phyloP scores from a whole-genome alignment of 2,329 filamentous ascomycete species.

The Ceratocystis lukuohia region DNA sequence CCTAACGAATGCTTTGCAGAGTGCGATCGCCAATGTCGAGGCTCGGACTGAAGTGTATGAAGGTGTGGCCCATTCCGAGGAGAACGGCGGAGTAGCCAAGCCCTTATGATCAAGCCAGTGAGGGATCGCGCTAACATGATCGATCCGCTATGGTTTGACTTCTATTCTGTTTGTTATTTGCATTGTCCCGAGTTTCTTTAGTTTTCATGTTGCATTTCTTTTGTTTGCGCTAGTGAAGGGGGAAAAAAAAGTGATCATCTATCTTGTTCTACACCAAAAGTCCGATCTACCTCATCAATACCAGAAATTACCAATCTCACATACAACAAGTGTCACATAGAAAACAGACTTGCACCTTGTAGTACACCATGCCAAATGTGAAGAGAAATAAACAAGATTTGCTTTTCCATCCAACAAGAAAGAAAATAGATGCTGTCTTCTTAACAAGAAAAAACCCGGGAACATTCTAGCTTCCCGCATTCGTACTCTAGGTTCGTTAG shows the following conservation, averaged over 20 bases:
- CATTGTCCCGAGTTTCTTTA: neutral
- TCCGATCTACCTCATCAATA: too few relatives aligned
- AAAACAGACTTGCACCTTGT: too few relatives aligned
- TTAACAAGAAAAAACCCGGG: neutral
- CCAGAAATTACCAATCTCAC: too few relatives aligned
- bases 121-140: neutral
- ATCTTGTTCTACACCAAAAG: too few relatives aligned
- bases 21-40: conserved; percentile 68
- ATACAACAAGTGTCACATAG: too few relatives aligned
- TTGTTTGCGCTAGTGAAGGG: too few relatives aligned
- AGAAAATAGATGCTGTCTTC: neutral
- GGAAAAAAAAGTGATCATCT: too few relatives aligned
- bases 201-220: too few relatives aligned
- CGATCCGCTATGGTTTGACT: neutral
- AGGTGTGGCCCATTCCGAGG: neutral
- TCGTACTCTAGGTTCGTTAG: neutral
- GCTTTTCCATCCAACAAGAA: conserved; percentile 5
- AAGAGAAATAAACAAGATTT: conserved; percentile 5
- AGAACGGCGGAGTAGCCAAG: conserved; percentile 11
- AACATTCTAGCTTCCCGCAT: neutral
- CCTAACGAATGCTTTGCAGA: conserved; percentile 75
- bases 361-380: neutral
- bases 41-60: conserved; percentile 30
- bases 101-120: neutral
- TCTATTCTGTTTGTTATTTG: conserved; percentile 7